phyloP scores from a whole-genome alignment of 1,284 basidiomycete species.

The Rhodotorula sp. region DNA sequence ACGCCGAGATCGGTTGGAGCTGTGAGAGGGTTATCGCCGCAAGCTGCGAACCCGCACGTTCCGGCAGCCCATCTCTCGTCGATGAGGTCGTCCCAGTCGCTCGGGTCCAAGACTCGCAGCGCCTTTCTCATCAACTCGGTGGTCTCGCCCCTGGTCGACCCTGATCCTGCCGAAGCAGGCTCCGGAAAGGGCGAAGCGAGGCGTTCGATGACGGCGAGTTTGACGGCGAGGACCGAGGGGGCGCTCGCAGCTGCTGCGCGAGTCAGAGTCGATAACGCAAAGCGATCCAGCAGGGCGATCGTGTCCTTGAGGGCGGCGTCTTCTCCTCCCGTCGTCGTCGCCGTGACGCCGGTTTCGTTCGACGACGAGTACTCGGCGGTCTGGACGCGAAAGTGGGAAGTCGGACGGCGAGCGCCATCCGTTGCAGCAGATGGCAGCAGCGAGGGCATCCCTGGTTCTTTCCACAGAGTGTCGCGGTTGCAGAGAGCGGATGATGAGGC shows the following conservation, averaged over 20 bases:
- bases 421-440: not conserved
- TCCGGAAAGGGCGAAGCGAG: not conserved
- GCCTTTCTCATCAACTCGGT: not conserved
- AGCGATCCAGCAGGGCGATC: not conserved
- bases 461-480: too few relatives aligned
- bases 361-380: not conserved
- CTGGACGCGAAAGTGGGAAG: not conserved
- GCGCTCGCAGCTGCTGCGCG: not conserved
- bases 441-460: not conserved
- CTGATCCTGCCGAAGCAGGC: not conserved
- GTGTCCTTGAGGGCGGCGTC: not conserved
- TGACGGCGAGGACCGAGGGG: not conserved
- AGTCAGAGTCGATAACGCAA: not conserved
- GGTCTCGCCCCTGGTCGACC: not conserved
- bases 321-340: not conserved
- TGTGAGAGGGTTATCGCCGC: not conserved
- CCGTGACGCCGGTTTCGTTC: not conserved
- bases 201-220: slow-evolving; percentile 4
- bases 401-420: not conserved
- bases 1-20: not conserved
- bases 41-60: slow-evolving; percentile 25
- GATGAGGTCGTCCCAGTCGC: slow-evolving; percentile 20
- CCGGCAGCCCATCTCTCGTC: slow-evolving; percentile 26
- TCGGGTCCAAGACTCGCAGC: slow-evolving; percentile 2
- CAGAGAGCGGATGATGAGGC: too few relatives aligned